Evolutionary conservation across 768 basidiomycete species (phyloP), one percentile per base, ranked within the genome.

Genomic region (Coprinopsis strossmayeri): DNA sequence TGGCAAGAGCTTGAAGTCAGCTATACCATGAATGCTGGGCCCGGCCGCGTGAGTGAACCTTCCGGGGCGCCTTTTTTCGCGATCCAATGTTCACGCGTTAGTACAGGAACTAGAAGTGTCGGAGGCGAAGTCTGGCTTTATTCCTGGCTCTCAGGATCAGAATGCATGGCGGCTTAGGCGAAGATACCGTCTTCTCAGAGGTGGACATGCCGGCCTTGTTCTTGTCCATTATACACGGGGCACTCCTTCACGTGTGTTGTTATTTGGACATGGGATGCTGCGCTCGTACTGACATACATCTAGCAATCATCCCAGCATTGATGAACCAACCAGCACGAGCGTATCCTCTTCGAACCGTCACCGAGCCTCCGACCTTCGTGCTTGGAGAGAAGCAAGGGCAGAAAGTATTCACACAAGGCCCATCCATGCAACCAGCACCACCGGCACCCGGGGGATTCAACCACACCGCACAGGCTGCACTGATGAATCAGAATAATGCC

Each of bases 191-290:
- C 71, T 92, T 30, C 52, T 66, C 35, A 88, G 86, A 60, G 87
- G 86, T 24, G 86, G 87, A 0, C 79, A 87, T 56, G 76, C 81
- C 0, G 77, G 80, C 46, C 74, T 91, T n/a, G 71, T 82, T 15
- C 77, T 91, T 3, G 76, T 89, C 0, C 87, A 91, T 58, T 91
- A 91, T 59, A 71, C 78, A 25, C 78, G 85, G 56, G 84, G 83
- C 3, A 80, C 74, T 10, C 53, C 71, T 7, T 69, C 74, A 39
- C 74, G 87, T 89, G 62, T 64, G 86, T 76, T 57, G 35, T 26
- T 5, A 43, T 48, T 37, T 48, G 32, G n/a, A 47, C 23, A 43
- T 30, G 20, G 38, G 21, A 27, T 39, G 26, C 35, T 18, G 24
- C 35, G 17, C 15, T 17, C 37, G 11, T 47, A 20, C 21, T 34